A percentile compares a stretch with the other conserved stretches of the same genome.
Conservation (phyloP, 345 rosid genomes). For the Cardamine chenopodiifolia region DNA sequence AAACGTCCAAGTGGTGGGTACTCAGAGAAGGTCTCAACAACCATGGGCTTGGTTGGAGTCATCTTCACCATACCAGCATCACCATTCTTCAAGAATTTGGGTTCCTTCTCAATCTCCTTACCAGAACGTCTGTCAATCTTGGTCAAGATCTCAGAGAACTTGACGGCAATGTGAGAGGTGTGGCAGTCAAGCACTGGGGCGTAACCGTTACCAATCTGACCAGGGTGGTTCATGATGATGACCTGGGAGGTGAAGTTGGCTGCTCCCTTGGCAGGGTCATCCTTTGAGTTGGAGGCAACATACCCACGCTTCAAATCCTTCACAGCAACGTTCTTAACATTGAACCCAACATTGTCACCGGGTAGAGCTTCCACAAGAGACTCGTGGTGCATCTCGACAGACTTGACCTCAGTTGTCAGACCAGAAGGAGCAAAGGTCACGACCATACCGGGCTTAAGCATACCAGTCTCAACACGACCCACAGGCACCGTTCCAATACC, state of each 20-base stretch:
- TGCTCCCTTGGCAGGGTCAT: constrained; percentile 81
- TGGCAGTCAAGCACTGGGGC: constrained; percentile 89
- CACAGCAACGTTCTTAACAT: constrained; percentile 81
- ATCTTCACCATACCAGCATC: constrained; percentile 59
- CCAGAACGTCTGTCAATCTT: constrained; percentile 77
- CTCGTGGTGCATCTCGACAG: constrained; percentile 95
- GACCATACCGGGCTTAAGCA: constrained; percentile 72
- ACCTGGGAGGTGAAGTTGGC: constrained; percentile 83
- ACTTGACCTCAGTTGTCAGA: constrained; percentile 82
- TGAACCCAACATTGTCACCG: constrained; percentile 82
- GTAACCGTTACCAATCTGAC: constrained; percentile 86
- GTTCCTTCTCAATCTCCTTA: constrained; percentile 84
- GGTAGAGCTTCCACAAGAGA: constrained; percentile 80
- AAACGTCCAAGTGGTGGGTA: constrained; percentile 88
- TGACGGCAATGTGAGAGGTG: constrained; percentile 85
- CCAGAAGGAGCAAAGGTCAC: constrained; percentile 79
- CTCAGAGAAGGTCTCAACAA: constrained; percentile 72
- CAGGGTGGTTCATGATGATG: constrained; percentile 94
- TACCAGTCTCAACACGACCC: constrained; percentile 73
- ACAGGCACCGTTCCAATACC: constrained; percentile 71
- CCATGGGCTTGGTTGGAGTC: constrained; percentile 93
- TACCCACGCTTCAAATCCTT: constrained; percentile 85
- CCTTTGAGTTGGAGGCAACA: constrained; percentile 88
- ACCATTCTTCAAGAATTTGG: constrained; percentile 78
- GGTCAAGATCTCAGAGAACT: constrained; percentile 65